These are phyloP conservation scores for Hypoxylon subgilvum DNA, from an alignment of 495 filamentous ascomycete species.

Conservation along the genomic window DNA sequence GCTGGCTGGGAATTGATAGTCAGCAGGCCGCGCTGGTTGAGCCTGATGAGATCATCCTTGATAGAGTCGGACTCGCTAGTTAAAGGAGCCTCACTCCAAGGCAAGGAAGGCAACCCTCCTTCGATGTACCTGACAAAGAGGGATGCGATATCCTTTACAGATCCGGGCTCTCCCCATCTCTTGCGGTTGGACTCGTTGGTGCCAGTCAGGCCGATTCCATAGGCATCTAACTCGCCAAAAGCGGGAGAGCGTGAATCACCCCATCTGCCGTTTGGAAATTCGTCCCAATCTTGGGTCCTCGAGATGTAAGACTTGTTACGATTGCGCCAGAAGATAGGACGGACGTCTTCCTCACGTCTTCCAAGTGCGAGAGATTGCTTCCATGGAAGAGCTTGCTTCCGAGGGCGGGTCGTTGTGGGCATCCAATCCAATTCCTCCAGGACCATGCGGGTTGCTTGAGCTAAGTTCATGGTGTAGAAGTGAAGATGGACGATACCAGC, in stretches of 20 bases:
- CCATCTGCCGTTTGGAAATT: slow-evolving; percentile 99
- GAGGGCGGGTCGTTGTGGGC: slow-evolving; percentile 74
- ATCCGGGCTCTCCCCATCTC: slow-evolving; percentile 87
- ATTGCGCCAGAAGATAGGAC: slow-evolving; percentile 99
- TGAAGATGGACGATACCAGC: slow-evolving; percentile 88
- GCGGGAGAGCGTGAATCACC: slow-evolving; percentile 96
- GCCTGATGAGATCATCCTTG: slow-evolving; percentile 71
- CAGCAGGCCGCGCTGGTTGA: slow-evolving; percentile 86
- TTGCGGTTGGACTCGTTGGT: slow-evolving; percentile 96
- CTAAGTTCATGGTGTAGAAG: slow-evolving; percentile 99
- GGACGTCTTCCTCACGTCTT: slow-evolving; percentile 90
- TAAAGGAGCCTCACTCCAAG: slow-evolving; percentile 93
- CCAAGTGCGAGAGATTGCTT: slow-evolving; percentile 89
- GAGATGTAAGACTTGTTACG: slow-evolving; percentile 93
- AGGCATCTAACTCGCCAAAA: slow-evolving; percentile 94
- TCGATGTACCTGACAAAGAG: slow-evolving; percentile 85
- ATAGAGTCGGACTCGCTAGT: slow-evolving; percentile 80
- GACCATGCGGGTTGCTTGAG: slow-evolving; percentile 90
- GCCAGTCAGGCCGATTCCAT: slow-evolving; percentile 94
- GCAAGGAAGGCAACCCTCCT: slow-evolving; percentile 78
- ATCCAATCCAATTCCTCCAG: slow-evolving; percentile 84
- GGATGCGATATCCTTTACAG: slow-evolving; percentile 76
- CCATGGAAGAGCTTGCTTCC: slow-evolving; percentile 89
- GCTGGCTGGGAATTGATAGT: slow-evolving; percentile 99
- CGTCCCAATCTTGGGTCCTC: slow-evolving; percentile 98